These are phyloP conservation scores for Fusarium buharicum DNA, from an alignment of 2,329 filamentous ascomycete species.

Conservation along the genomic window DNA sequence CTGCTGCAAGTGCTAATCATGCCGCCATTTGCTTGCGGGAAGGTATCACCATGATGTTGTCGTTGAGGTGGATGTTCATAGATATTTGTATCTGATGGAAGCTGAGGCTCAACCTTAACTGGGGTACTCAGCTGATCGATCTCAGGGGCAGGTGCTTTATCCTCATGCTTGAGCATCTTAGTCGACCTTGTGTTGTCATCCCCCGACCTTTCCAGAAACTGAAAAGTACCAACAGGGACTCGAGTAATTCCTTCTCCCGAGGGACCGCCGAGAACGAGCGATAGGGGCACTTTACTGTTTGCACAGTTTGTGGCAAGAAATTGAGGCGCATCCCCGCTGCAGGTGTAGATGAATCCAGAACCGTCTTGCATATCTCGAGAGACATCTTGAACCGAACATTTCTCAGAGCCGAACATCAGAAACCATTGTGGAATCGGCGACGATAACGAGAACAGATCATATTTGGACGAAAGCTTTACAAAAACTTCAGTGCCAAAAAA, in stretches of 20 bases:
- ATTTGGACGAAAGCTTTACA: slow-evolving; percentile 78
- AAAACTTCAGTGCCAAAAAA: slow-evolving; percentile 74
- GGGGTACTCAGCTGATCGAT: no score
- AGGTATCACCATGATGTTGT: no score
- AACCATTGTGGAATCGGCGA: slow-evolving; percentile 67
- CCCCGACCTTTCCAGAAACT: slow-evolving; percentile 64
- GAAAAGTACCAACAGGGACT: slow-evolving; percentile 58
- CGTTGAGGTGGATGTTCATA: no score
- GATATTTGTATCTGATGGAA: no score
- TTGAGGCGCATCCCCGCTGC: slow-evolving; percentile 77
- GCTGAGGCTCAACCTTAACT: no score
- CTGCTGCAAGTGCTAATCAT: no score
- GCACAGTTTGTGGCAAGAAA: slow-evolving; percentile 62
- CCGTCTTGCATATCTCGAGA: slow-evolving; percentile 68
- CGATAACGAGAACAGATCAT: slow-evolving; percentile 72
- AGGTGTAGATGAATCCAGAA: slow-evolving; percentile 74
- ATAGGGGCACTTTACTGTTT: slow-evolving; percentile 64
- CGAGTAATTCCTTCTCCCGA: slow-evolving; percentile 64
- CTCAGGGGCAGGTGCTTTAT: no score
- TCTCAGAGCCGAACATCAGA: slow-evolving; percentile 81
- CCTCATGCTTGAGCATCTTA: no score
- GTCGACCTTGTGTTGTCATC: no score
- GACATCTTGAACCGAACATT: slow-evolving; percentile 69
- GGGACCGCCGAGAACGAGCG: slow-evolving; percentile 62
- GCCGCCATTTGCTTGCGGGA: no score